Percentiles rank a stretch among this genome's conserved stretches.
phyloP scores from a whole-genome alignment of 305 asterid genomes.

The Lippia alba region DNA sequence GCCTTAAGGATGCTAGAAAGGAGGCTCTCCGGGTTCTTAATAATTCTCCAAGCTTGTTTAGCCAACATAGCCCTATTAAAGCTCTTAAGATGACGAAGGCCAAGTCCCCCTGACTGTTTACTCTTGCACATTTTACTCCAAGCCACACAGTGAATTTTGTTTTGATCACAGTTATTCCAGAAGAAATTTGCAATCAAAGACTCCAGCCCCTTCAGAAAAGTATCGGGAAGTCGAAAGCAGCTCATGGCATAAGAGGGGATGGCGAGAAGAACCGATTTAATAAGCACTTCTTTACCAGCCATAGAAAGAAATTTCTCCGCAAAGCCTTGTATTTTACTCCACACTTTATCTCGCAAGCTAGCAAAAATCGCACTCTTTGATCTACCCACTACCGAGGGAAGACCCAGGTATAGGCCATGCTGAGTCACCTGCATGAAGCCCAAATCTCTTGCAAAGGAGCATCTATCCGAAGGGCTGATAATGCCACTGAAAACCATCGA shows the following conservation, averaged over 20 bases:
- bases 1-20: no score
- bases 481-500: background rate
- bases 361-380: background rate
- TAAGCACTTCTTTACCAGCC: background rate
- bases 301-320: background rate
- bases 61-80: background rate
- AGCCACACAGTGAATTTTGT: background rate
- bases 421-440: background rate
- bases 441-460: background rate
- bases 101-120: background rate
- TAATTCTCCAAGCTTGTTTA: no score
- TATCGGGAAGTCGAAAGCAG: background rate
- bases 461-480: no score
- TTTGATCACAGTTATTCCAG: background rate
- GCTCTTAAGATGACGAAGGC: background rate
- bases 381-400: background rate
- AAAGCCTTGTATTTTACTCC: background rate
- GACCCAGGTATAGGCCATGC: background rate
- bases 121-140: background rate
- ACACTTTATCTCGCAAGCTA: background rate
- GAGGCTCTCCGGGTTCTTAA: no score
- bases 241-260: background rate
- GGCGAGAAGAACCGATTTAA: background rate
- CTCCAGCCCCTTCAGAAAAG: background rate
- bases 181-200: background rate